phyloP scores from a whole-genome alignment of 352 stramenopile genomes.

The Aphanomyces invadans region DNA sequence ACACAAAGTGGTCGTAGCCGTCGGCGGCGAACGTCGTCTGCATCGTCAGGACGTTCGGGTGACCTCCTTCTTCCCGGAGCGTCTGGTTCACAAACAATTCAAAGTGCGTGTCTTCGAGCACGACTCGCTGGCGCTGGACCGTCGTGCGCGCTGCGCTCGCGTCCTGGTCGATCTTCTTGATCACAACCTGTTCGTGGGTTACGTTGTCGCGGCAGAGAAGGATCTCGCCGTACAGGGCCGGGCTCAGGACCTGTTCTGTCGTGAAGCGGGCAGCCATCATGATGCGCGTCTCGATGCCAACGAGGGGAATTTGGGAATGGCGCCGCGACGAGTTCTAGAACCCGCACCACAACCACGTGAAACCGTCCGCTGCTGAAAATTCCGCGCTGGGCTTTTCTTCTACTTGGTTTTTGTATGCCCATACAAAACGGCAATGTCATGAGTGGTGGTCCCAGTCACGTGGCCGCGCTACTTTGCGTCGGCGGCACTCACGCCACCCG shows the following conservation, averaged over 20 bases:
- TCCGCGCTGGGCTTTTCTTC: neutral
- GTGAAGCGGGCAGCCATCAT: neutral
- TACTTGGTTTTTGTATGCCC: neutral
- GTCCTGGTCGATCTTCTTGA: constrained; percentile 73
- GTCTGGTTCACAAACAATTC: constrained; percentile 64
- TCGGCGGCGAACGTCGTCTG: constrained; percentile 58
- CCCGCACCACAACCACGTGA: neutral
- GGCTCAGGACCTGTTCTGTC: constrained; percentile 31
- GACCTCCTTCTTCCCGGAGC: constrained; percentile 49
- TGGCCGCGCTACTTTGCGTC: too few species aligned
- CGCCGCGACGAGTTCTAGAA: neutral
- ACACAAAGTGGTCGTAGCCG: constrained; percentile 53
- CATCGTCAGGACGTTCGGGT: constrained; percentile 59
- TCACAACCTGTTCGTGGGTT: constrained; percentile 49
- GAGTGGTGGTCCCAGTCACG: neutral
- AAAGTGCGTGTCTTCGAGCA: constrained; percentile 62
- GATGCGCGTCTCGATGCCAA: too few species aligned
- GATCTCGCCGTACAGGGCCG: constrained; percentile 65
- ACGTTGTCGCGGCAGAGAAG: constrained; percentile 46
- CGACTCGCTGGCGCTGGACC: constrained; percentile 37
- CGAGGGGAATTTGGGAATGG: constrained; percentile 4
- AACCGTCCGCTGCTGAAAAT: neutral
- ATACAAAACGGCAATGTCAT: neutral
- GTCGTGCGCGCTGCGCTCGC: constrained; percentile 42
- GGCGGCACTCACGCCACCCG: too few species aligned